Evolutionary conservation across 1,284 basidiomycete genomes (phyloP).

Genomic region (Gymnopus androsaceus): DNA sequence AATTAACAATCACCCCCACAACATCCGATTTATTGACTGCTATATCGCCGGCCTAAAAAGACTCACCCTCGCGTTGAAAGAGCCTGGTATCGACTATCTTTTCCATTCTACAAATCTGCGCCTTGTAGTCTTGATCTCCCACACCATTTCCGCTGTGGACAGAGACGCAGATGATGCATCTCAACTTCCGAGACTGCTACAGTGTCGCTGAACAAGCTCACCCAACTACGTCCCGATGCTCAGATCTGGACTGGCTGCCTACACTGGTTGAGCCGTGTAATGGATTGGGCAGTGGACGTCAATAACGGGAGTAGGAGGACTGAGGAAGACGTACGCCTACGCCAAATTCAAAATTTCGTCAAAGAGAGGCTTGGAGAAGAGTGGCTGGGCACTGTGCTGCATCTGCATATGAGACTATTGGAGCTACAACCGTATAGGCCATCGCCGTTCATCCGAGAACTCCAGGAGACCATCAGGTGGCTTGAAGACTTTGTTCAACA

Average conservation of each 20-base stretch:
- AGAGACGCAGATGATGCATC: not conserved
- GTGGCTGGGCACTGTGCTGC: not conserved
- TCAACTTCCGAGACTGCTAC: not conserved
- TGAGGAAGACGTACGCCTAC: not conserved
- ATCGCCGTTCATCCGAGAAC: not conserved
- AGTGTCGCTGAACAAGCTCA: not conserved
- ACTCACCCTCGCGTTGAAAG: not conserved
- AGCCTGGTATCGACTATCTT: not conserved
- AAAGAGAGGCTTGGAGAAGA: not conserved
- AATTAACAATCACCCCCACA: not conserved
- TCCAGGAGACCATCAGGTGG: not conserved
- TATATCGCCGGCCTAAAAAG: not conserved
- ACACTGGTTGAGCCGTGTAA: not conserved
- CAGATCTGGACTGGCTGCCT: not conserved
- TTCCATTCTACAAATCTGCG: not conserved
- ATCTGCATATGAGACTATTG: not conserved
- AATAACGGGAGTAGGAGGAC: not conserved
- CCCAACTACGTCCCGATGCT: not conserved
- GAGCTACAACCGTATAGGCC: not conserved
- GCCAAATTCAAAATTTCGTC: not conserved
- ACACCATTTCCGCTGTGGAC: not conserved
- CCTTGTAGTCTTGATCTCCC: not conserved
- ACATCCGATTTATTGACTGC: not conserved
- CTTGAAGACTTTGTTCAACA: not conserved
- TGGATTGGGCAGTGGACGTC: not conserved